Evolutionary conservation across 2,329 filamentous ascomycete genomes (phyloP), one percentile per base, ranked within the genome.

Genomic region (Aspergillus aculeatinus): DNA sequence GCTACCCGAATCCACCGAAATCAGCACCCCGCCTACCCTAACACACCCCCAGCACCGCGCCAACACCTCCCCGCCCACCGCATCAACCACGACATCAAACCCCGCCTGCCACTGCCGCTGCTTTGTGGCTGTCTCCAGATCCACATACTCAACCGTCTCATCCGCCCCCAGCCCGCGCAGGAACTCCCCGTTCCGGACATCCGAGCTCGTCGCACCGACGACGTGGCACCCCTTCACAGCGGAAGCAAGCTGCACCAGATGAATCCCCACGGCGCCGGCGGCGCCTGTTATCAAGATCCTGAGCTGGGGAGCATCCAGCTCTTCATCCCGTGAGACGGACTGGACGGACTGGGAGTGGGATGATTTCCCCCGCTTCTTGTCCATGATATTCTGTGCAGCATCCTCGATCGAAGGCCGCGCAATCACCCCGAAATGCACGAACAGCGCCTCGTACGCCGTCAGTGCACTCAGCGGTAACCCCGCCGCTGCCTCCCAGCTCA

Each of bases 201-300:
- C 68, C 12, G 76, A 78, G 50, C 73, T 74, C 3, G 72, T 68
- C 9, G 73, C 68, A 4, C 70, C 72, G n/a, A 77, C 74, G n/a
- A 74, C 67, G 44, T 68, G 60, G 39, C 67, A 5, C 2, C 67
- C 70, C 7, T 6, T 9, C 1, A 74, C 74, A 3, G 70, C 48
- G 0, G 66, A 64, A 39, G 75, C 78, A 9, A 80, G 61, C 61
- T 79, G 77, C 5, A 80, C 70, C 1, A 70, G 65, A 53, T 72
- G 79, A 0, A 70, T 65, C 2, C 78, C 77, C 2, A 75, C 72
- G 0, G 71, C 77, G 9, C 78, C 78, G 9, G 70, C 68, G 31
- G 72, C 75, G 33, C 5, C 76, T 6, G 74, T 77, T 52, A 79
- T 66, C 33, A 79, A 63, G 16, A 79, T n/a, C 29, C 9, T 23